Conservation (phyloP, 495 filamentous ascomycete species). For the Penicillium fimorum region DNA sequence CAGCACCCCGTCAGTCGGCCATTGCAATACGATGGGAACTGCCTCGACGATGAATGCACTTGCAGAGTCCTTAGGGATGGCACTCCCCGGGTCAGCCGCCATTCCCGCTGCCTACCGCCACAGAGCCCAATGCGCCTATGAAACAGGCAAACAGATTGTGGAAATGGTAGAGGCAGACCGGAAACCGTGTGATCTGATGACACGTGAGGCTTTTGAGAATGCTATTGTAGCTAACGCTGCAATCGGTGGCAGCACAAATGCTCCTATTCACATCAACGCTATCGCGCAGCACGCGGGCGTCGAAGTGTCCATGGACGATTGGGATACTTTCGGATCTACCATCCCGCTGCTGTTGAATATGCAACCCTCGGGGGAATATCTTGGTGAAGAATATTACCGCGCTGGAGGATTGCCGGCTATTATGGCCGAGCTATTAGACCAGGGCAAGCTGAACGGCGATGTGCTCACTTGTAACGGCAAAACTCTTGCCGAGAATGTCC, state of each 20-base stretch:
- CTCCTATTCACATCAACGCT: conserved; percentile 55
- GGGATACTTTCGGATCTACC: conserved; percentile 49
- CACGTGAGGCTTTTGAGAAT: conserved; percentile 55
- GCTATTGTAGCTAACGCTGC: conserved; percentile 53
- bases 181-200: conserved; percentile 57
- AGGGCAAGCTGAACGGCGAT: conserved; percentile 40
- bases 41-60: conserved; percentile 59
- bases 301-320: conserved; percentile 51
- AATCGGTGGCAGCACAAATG: conserved; percentile 57
- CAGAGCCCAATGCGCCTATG: conserved; percentile 52
- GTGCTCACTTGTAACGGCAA: conserved; percentile 46
- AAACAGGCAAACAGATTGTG: conserved; percentile 52
- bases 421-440: conserved; percentile 52
- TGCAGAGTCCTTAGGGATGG: conserved; percentile 56
- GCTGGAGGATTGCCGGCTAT: conserved; percentile 55
- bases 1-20: conserved; percentile 51
- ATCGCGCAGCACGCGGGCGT: conserved; percentile 56
- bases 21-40: conserved; percentile 59
- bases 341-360: conserved; percentile 54
- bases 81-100: conserved; percentile 52
- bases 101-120: conserved; percentile 55
- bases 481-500: conserved; percentile 42
- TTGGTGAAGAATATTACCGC: conserved; percentile 54
- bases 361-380: conserved; percentile 52
- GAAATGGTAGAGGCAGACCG: conserved; percentile 54